Evolutionary conservation across 352 stramenopile genomes (phyloP).

Genomic region (Globisporangium carolinianum): DNA sequence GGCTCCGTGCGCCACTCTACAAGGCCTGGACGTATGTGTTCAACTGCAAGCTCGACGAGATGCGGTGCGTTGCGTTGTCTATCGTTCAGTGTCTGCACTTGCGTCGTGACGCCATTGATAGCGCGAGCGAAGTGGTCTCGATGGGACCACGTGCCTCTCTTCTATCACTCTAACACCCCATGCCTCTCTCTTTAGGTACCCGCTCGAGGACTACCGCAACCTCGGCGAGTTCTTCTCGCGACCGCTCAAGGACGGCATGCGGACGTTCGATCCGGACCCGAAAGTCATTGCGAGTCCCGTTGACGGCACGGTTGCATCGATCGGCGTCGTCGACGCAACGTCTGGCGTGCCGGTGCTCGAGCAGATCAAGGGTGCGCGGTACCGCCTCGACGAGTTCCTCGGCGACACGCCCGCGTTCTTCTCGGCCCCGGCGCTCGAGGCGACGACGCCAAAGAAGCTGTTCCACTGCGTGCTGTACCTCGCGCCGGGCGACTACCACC

Average conservation of each 20-base stretch:
- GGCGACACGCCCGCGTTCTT: conserved; percentile 60
- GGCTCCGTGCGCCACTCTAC: conserved; percentile 68
- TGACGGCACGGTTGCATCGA: conserved; percentile 50
- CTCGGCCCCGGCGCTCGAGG: conserved; percentile 13
- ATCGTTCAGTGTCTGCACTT: neutral
- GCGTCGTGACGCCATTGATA: neutral
- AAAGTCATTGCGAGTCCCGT: conserved; percentile 43
- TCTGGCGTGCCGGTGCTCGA: conserved; percentile 53
- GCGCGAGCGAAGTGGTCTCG: too few relatives aligned
- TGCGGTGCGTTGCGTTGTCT: conserved; percentile 25
- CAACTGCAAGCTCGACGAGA: conserved; percentile 80
- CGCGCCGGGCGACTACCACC: conserved; percentile 82
- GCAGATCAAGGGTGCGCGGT: conserved; percentile 78
- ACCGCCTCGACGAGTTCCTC: conserved; percentile 80
- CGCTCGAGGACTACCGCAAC: conserved; percentile 65
- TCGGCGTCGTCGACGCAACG: conserved; percentile 44
- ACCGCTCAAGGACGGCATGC: conserved; percentile 59
- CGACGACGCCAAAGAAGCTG: conserved; percentile 39
- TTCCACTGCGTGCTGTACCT: conserved; percentile 83
- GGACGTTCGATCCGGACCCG: conserved; percentile 30
- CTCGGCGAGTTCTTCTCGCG: conserved; percentile 83
- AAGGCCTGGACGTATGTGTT: conserved; percentile 78
- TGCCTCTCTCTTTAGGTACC: conserved; percentile 24
- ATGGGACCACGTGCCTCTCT: too few relatives aligned
- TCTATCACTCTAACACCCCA: neutral